These are phyloP conservation scores for Chamaenerion angustifolium DNA, from an alignment of 345 rosid genomes.

Conservation along the genomic window DNA sequence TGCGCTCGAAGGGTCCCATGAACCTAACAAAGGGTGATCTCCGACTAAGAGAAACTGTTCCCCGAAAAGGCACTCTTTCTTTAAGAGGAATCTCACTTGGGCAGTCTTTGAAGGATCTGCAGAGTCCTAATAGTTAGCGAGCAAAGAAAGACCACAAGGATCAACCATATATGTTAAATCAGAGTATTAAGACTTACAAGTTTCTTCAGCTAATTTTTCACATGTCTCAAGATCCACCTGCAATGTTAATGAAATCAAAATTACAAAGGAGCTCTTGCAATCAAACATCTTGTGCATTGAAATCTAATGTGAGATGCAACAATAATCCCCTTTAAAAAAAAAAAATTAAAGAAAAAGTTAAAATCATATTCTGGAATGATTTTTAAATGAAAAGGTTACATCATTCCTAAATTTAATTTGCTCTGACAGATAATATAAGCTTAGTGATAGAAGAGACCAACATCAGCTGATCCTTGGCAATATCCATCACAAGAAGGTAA, in stretches of 20 bases:
- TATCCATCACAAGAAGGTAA: no score
- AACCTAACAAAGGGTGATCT: conserved; percentile 53
- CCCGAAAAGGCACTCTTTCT: conserved; percentile 66
- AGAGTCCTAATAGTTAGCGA: background rate
- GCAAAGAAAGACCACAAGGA: background rate
- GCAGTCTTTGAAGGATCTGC: conserved; percentile 30
- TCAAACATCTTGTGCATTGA: no score
- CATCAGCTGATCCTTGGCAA: no score
- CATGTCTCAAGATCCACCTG: conserved; percentile 20
- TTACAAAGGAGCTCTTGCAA: no score
- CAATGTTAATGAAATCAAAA: conserved; percentile 1
- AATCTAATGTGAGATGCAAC: no score
- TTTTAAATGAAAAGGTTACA: no score
- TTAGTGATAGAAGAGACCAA: no score
- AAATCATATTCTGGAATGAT: no score
- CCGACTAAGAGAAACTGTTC: conserved; percentile 66
- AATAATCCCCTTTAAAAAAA: no score
- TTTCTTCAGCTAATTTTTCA: conserved; percentile 11
- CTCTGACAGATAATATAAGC: no score
- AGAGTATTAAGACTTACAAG: conserved; percentile 13
- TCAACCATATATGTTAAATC: background rate
- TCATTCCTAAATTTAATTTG: no score
- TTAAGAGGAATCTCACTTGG: conserved; percentile 52
- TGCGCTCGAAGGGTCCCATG: conserved; percentile 59
- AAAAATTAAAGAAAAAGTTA: no score